Evolutionary conservation across 305 asterid species (phyloP).

Genomic region (Euphrasia arctica): DNA sequence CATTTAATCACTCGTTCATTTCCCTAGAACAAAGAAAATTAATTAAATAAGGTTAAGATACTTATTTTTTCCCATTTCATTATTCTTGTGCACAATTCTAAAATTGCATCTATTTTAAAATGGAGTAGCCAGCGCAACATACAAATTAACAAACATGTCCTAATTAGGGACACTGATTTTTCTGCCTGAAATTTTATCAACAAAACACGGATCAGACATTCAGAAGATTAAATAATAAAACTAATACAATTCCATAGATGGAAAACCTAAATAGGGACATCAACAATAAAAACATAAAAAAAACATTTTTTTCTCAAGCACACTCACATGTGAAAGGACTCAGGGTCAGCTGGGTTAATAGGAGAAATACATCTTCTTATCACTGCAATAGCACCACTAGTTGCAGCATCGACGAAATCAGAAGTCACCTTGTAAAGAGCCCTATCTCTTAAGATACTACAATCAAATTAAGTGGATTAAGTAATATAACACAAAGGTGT

Average conservation of each 20-base stretch:
- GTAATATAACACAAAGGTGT: constrained; percentile 10
- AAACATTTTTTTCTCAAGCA: neutral
- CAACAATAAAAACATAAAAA: neutral
- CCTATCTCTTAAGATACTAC: constrained; percentile 77
- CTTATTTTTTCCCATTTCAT: too few species aligned
- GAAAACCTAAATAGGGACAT: neutral
- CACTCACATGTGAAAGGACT: constrained; percentile 92
- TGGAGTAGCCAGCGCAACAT: too few species aligned
- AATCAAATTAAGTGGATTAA: constrained; percentile 14
- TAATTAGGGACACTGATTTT: too few species aligned
- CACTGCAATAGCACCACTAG: constrained; percentile 88
- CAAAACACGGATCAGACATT: neutral
- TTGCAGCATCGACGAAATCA: constrained; percentile 91
- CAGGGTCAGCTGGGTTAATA: constrained; percentile 95
- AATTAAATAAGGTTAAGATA: too few species aligned
- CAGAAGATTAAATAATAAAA: neutral
- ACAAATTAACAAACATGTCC: too few species aligned
- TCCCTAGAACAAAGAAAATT: too few species aligned
- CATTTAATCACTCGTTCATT: too few species aligned
- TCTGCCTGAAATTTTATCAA: too few species aligned
- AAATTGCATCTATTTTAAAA: too few species aligned
- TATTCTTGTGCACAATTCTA: too few species aligned
- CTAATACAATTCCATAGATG: neutral
- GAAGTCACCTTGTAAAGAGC: constrained; percentile 80
- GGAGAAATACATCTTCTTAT: constrained; percentile 90